Evolutionary conservation across 805 yeast species (phyloP).

Genomic region (Candida pseudoglaebosa): DNA sequence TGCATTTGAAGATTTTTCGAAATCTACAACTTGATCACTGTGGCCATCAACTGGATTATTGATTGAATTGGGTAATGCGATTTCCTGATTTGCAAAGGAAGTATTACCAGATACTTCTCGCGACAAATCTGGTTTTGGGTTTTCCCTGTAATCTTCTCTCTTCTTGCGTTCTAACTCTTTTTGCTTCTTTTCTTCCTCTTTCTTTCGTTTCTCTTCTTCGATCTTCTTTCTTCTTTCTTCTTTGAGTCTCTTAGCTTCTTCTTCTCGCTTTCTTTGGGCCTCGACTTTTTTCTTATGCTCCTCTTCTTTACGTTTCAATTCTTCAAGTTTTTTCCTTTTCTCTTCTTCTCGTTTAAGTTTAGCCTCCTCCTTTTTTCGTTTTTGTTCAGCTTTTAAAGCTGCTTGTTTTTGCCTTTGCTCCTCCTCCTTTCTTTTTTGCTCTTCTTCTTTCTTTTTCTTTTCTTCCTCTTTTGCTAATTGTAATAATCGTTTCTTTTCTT

Average conservation of each 20-base stretch:
- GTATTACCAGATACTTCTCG: neutral
- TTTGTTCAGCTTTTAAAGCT: conserved; percentile 33
- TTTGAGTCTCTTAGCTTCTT: conserved; percentile 21
- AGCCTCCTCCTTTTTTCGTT: conserved; percentile 35
- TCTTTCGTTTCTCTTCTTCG: conserved; percentile 21
- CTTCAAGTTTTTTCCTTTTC: conserved; percentile 41
- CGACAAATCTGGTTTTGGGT: conserved; percentile 6
- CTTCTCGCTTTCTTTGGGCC: conserved; percentile 26
- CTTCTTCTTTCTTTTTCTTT: conserved; percentile 49
- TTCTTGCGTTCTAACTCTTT: conserved; percentile 14
- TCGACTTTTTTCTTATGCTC: conserved; percentile 29
- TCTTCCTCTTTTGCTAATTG: conserved; percentile 65
- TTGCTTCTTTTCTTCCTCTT: conserved; percentile 22
- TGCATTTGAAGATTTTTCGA: conserved; percentile 3
- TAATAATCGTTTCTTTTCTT: conserved; percentile 61
- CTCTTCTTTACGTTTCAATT: conserved; percentile 28
- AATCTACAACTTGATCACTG: neutral
- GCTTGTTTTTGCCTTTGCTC: conserved; percentile 29
- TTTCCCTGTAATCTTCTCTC: conserved; percentile 13
- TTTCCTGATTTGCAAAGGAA: conserved; percentile 3
- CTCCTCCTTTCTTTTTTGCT: conserved; percentile 38
- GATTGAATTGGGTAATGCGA: neutral
- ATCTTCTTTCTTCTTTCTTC: conserved; percentile 22
- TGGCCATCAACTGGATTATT: neutral
- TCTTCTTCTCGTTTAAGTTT: conserved; percentile 44